Base-by-base conservation (phyloP, 495 filamentous ascomycete species). In the Penicillium malachiteum region DNA sequence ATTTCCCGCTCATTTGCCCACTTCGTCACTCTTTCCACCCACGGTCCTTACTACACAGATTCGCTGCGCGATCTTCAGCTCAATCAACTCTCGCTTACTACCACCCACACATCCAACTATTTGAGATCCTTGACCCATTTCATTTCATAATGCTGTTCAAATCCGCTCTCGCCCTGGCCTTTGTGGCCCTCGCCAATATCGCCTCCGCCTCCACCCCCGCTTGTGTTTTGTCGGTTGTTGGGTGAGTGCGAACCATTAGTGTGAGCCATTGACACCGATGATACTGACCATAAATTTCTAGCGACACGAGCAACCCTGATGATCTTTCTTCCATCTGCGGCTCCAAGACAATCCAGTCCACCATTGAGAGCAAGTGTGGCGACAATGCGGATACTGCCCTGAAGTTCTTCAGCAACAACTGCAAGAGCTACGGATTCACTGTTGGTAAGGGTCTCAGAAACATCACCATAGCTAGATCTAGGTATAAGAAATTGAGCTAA, bases 111-210 rank as follows among this genome's bases (percentile, higher is more conserved):
- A 26, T 26, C 21, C 21, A 26, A 26, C 21, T 26, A 26, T 26
- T 49, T 55, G 35, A 44, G 18, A 39, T 49, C 13, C 42, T 47
- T 63, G 56, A 33, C 53, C 45, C 52, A 16, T 50, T 43, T n/a
- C 31, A 38, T 52, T 43, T 49, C 64, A 70, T 17, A 41, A 76
- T 76, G 73, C 47, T 73, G 48, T 71, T 74, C 65, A 59, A 74
- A 55, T 70, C 66, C 26, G 60, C 69, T 55, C 16, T 76, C 53
- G 50, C 58, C 49, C 44, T 71, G 42, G 66, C 70, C 52, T 54
- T 73, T 42, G 49, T 74, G 44, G 71, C 71, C 44, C 62, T 76
- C 50, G 48, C 63, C 64, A 71, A 67, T 55, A 54, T 74, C 46
- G 73, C 64, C 32, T 67, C 68, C 45, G 42, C 54, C 13, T 50